Evolutionary conservation across 2,329 filamentous ascomycete species (phyloP).

Genomic region (Xylaria sp.): DNA sequence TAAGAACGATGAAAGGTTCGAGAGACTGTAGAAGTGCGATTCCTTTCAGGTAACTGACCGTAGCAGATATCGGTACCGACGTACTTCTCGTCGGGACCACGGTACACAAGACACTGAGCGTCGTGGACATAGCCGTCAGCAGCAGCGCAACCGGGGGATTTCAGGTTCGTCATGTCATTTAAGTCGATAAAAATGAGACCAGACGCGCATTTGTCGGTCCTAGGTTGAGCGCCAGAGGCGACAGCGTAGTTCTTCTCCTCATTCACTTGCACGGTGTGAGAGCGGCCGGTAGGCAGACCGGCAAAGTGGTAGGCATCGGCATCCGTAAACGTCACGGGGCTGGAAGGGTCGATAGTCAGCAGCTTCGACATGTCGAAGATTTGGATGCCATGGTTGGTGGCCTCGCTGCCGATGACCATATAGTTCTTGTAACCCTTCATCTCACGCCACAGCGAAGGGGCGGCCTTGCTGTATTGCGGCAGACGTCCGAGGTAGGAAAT

Average conservation of each 20-base stretch:
- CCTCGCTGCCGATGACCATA: conserved; percentile 55
- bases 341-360: conserved; percentile 57
- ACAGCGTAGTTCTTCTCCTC: conserved; percentile 60
- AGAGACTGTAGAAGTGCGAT: too few relatives aligned
- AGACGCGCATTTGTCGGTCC: conserved; percentile 58
- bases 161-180: conserved; percentile 63
- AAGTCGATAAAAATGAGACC: conserved; percentile 71
- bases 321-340: conserved; percentile 57
- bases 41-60: conserved; percentile 43
- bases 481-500: conserved; percentile 65
- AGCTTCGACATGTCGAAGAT: conserved; percentile 72
- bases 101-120: conserved; percentile 68
- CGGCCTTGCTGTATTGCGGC: conserved; percentile 57
- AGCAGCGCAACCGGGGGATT: conserved; percentile 63
- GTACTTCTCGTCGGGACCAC: conserved; percentile 59
- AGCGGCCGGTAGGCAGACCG: conserved; percentile 56
- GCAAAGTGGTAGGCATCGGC: conserved; percentile 57
- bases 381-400: conserved; percentile 66
- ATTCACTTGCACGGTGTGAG: conserved; percentile 61
- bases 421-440: conserved; percentile 57
- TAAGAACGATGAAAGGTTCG: too few relatives aligned
- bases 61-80: conserved; percentile 64
- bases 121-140: conserved; percentile 71
- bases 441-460: conserved; percentile 63
- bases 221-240: conserved; percentile 55